phyloP scores from a whole-genome alignment of 345 rosid species.

The Sisymbrium altissimum region DNA sequence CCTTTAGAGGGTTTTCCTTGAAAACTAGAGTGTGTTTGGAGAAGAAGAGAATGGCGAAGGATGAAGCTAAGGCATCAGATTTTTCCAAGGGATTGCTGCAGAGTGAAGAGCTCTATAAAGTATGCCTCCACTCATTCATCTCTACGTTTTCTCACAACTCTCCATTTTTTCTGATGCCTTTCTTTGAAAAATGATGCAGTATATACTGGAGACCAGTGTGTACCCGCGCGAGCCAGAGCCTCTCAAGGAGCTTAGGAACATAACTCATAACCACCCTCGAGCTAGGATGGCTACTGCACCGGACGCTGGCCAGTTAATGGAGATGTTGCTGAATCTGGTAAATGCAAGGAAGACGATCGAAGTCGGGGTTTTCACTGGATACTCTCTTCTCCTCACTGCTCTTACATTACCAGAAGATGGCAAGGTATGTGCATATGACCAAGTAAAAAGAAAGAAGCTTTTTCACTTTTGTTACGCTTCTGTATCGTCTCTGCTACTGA shows the following conservation, averaged over 20 bases:
- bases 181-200: conserved; percentile 36
- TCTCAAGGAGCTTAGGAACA: conserved; percentile 60
- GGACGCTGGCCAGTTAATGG: conserved; percentile 69
- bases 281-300: conserved; percentile 57
- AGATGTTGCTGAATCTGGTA: conserved; percentile 49
- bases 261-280: conserved; percentile 52
- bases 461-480: not conserved
- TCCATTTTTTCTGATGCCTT: not conserved
- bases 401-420: conserved; percentile 74
- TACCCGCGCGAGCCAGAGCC: conserved; percentile 62
- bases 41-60: conserved; percentile 30
- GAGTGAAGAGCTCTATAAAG: conserved; percentile 55
- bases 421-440: conserved; percentile 30
- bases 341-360: conserved; percentile 66
- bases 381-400: conserved; percentile 86
- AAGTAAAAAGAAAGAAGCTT: not conserved
- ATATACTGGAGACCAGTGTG: conserved; percentile 63
- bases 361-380: conserved; percentile 77
- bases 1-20: not conserved
- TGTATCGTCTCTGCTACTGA: not conserved
- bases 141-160: not conserved
- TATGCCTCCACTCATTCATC: not conserved
- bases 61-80: conserved; percentile 6
- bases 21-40: not conserved
- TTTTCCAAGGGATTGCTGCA: conserved; percentile 41